These are phyloP conservation scores for Oryza australiensis DNA, from an alignment of 176 grass and related monocot species.

Conservation along the genomic window DNA sequence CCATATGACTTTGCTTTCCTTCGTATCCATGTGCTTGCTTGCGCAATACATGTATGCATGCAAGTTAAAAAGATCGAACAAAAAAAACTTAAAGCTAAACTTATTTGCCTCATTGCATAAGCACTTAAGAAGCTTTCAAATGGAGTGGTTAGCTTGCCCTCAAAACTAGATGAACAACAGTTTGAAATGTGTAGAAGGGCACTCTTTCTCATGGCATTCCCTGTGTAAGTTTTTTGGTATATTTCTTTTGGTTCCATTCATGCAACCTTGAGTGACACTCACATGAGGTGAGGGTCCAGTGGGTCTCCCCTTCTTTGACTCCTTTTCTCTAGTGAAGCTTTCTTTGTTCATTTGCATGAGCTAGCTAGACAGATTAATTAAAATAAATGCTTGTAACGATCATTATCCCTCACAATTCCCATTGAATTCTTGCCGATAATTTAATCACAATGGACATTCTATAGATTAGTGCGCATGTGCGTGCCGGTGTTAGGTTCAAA, in stretches of 20 bases:
- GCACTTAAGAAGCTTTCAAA: conserved; percentile 42
- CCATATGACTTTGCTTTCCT: conserved; percentile 26
- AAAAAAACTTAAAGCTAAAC: neutral
- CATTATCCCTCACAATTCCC: conserved; percentile 43
- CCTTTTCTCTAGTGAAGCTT: conserved; percentile 48
- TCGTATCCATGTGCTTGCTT: conserved; percentile 47
- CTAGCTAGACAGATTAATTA: conserved; percentile 35
- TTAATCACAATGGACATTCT: conserved; percentile 49
- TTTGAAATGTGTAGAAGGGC: conserved; percentile 49
- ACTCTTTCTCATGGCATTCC: conserved; percentile 55
- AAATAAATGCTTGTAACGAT: conserved; percentile 42
- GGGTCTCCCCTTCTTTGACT: conserved; percentile 64
- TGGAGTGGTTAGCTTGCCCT: conserved; percentile 59
- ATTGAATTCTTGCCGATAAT: conserved; percentile 33
- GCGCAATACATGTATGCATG: conserved; percentile 36
- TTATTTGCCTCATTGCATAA: neutral
- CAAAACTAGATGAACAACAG: conserved; percentile 35
- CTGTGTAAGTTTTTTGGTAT: conserved; percentile 26
- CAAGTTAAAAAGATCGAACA: conserved; percentile 1
- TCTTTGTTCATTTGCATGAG: conserved; percentile 39
- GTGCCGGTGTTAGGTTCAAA: conserved; percentile 53
- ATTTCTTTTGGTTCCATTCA: conserved; percentile 42
- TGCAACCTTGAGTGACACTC: conserved; percentile 60
- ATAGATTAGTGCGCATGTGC: conserved; percentile 57
- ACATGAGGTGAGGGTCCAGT: conserved; percentile 66